phyloP scores from a whole-genome alignment of 768 basidiomycete genomes.

The Tylopilus vinaceipallidus region DNA sequence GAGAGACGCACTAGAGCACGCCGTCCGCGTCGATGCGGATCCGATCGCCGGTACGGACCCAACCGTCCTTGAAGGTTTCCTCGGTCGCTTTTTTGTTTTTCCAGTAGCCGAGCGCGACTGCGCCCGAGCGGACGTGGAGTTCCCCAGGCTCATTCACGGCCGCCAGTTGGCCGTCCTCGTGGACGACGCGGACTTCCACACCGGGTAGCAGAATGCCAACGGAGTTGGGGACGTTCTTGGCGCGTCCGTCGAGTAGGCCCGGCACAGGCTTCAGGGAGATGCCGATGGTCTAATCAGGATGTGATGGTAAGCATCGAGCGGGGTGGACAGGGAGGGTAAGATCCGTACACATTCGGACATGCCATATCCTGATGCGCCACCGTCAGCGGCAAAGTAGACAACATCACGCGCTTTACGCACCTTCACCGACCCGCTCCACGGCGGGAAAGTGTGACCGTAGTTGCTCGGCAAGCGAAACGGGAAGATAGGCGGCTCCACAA shows the following conservation, averaged over 20 bases:
- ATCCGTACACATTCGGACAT: constrained; percentile 63
- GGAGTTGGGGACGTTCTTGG: constrained; percentile 40
- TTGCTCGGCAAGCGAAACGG: constrained; percentile 48
- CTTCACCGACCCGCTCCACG: constrained; percentile 41
- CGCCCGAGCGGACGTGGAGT: constrained; percentile 54
- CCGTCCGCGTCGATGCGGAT: constrained; percentile 60
- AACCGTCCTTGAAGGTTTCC: constrained; percentile 66
- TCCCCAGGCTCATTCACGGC: constrained; percentile 62
- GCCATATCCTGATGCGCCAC: constrained; percentile 54
- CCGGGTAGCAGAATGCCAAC: constrained; percentile 63
- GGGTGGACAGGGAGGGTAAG: neutral
- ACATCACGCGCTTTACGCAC: constrained; percentile 31
- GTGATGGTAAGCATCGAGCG: neutral
- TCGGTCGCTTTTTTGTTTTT: constrained; percentile 64
- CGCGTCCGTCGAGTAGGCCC: constrained; percentile 45
- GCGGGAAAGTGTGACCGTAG: constrained; percentile 38
- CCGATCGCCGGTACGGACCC: constrained; percentile 74
- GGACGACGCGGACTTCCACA: constrained; percentile 59
- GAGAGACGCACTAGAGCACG: constrained; percentile 57
- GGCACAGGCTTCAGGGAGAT: constrained; percentile 43
- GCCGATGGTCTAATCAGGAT: constrained; percentile 53
- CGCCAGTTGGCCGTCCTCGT: constrained; percentile 57
- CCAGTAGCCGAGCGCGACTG: constrained; percentile 69
- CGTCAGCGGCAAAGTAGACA: constrained; percentile 3
- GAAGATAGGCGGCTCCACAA: constrained; percentile 68